Percentiles rank a stretch among this genome's conserved stretches.
Conservation (phyloP, 768 basidiomycete species). For the Pleurotus djamor region DNA sequence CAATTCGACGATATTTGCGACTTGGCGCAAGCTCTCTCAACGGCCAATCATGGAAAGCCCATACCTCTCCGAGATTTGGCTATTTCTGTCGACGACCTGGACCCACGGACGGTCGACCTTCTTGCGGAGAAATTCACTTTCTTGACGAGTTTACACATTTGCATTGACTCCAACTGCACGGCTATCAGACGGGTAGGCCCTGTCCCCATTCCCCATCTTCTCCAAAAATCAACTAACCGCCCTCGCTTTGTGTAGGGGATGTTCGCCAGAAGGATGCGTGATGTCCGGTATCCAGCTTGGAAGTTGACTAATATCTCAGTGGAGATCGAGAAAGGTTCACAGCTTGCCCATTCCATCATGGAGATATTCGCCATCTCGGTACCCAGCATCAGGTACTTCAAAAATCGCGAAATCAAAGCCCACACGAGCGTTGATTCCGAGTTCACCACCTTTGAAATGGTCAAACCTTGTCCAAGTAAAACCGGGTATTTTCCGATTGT, state of each 20-base stretch:
- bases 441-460: neutral
- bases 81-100: constrained; percentile 1
- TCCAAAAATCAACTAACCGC: neutral
- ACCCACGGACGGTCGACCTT: neutral
- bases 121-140: neutral
- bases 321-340: neutral
- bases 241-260: neutral
- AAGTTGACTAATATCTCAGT: neutral
- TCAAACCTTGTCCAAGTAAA: neutral
- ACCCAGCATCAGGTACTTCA: constrained; percentile 3
- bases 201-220: neutral
- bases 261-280: neutral
- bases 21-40: neutral
- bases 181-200: neutral
- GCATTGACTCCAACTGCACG: neutral
- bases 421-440: neutral
- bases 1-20: neutral
- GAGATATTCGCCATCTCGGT: constrained; percentile 2
- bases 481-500: neutral
- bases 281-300: neutral
- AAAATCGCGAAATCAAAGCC: neutral
- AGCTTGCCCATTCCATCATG: constrained; percentile 2
- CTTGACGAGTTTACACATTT: neutral
- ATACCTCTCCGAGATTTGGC: neutral
- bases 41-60: neutral